A percentile compares a stretch with the other conserved stretches of the same genome.
phyloP scores from a whole-genome alignment of 2,329 filamentous ascomycete genomes.

The Monosporascus sp. region DNA sequence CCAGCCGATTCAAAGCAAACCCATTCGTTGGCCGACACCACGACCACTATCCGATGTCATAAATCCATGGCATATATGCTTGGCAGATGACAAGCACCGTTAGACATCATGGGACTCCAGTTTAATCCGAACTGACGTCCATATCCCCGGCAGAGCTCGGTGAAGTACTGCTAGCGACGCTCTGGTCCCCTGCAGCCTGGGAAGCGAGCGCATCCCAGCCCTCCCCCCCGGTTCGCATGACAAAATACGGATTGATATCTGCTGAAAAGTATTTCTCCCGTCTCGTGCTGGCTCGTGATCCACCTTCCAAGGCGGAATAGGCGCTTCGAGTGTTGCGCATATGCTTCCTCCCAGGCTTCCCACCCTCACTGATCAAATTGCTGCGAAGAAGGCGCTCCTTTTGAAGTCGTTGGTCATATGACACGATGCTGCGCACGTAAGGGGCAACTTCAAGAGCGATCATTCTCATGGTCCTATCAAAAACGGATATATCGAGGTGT shows the following conservation, averaged over 20 bases:
- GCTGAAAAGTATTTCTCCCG: constrained; percentile 68
- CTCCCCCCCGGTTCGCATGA: constrained; percentile 59
- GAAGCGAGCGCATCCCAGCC: constrained; percentile 30
- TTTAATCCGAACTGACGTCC: background rate
- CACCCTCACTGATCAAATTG: constrained; percentile 57
- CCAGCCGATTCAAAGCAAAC: background rate
- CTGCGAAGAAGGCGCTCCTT: constrained; percentile 60
- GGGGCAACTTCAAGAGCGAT: constrained; percentile 79
- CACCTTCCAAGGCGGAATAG: constrained; percentile 72
- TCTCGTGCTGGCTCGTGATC: constrained; percentile 60
- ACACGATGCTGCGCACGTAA: constrained; percentile 80
- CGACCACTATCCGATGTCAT: no score
- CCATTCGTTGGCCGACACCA: no score
- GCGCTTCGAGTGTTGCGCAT: constrained; percentile 69
- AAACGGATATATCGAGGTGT: constrained; percentile 63
- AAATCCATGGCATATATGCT: no score
- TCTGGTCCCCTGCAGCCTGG: background rate
- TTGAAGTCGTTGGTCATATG: constrained; percentile 68
- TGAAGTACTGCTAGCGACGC: background rate
- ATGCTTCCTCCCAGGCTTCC: constrained; percentile 47
- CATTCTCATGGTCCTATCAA: constrained; percentile 64
- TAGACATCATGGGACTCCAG: background rate
- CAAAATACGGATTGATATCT: constrained; percentile 52
- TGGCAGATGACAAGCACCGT: no score
- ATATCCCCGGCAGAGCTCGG: constrained; percentile 2